Base-by-base conservation (phyloP, 2,329 filamentous ascomycete genomes). In the Penicillium sp. region DNA sequence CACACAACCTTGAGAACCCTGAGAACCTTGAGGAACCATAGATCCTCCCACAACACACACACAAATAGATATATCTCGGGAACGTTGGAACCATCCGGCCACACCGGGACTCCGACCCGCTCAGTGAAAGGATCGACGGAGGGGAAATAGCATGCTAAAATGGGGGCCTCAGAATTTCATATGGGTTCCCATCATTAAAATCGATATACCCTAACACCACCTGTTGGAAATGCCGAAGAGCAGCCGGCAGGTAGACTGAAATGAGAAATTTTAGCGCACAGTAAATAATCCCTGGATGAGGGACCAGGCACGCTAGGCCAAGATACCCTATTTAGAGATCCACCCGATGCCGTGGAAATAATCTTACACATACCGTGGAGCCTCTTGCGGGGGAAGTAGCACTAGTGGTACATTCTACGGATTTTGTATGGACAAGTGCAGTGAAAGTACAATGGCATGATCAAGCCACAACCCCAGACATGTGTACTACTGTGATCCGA, bases 281-380 rank as follows among this genome's bases (percentile, higher is more conserved):
- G 33, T 14, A 27, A 26, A 10, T 13, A 11, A 21, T 39, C 37
- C 31, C 51, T 29, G 41, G 33, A 27, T 21, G 33, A 37, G 45
- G 27, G 29, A 16, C 45, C 49, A 57, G 50, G 44, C 48, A 37
- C 39, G 43, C 52, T 55, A 54, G 41, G 35, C 52, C n/a, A 45
- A 49, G 29, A 39, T 58, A 57, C 55, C 56, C 46, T 56, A 48
- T 51, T 52, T 58, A 44, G 55, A 48, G 49, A 24, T 27, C 56
- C 53, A 52, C 53, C 43, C 48, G 24, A 41, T 50, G 45, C 35
- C 56, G 56, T 61, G 58, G 58, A 50, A 61, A 54, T 61, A 60
- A 24, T n/a, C 22, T 48, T 48, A 31, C 26, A 47, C 21, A 19
- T 47, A 31, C 35, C 35, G 46, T 48, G 24, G 46, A 31, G 27